Evolutionary conservation across 2,329 filamentous ascomycete species (phyloP), one percentile per base, ranked within the genome.

Genomic region (Trichoderma guizhouense): DNA sequence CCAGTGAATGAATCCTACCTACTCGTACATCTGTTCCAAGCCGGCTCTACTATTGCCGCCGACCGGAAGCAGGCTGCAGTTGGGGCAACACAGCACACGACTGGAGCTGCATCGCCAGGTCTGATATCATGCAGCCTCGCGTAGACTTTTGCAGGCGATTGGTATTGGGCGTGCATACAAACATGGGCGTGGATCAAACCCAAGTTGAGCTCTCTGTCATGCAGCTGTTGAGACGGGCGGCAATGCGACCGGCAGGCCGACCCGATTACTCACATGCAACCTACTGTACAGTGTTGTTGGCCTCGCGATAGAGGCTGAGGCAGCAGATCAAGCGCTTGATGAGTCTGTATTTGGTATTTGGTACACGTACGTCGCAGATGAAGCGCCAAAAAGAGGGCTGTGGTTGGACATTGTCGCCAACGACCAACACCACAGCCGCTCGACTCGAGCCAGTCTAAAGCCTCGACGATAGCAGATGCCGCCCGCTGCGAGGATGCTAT

Each of bases 211-310:
- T 68, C n/a, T 43, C 51, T n/a, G 36, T 69, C 66, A 51, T 69
- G 55, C 66, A 61, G 36, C 39, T 61, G 36, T 69, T 47, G 53
- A 24, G n/a, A 43, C 69, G 53, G 36, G 69, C 69, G 69, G 69
- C 69, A 71, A 64, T 61, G 69, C 69, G 69, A 62, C 61, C 61
- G 58, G 69, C 69, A 64, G 67, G 57, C 61, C 67, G 39, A 39
- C 53, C 55, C 55, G 66, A 69, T 51, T 61, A n/a, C 55, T n/a
- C 34, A 60, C 57, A 60, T 60, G 32, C 47, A 55, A 53, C 65
- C 36, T 18, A 12, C 39, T 8, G 15, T 43, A 43, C 39, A 43
- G 39, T 43, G 7, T 43, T 60, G 55, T 32, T 69, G 66, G 66
- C 5, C 63, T 53, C 32, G 3, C 24, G 28, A 32, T 4, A n/a